Conservation (phyloP, 352 stramenopile species). For the Poterioochromonas sp. region DNA sequence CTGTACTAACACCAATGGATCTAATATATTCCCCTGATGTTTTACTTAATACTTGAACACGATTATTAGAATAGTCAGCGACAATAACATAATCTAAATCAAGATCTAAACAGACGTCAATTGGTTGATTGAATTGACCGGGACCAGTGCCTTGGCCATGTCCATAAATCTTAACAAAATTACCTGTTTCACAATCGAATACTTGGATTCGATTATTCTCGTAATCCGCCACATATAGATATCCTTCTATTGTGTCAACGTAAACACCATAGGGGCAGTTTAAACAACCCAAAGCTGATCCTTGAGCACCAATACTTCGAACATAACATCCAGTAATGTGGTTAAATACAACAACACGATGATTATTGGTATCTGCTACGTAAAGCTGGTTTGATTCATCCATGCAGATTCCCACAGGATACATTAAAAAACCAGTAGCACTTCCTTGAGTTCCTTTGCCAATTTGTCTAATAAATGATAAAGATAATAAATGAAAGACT, state of each 20-base stretch:
- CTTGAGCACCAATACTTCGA: slow-evolving; percentile 9
- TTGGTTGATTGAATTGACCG: slow-evolving; percentile 13
- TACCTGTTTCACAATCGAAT: neutral
- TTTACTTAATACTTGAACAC: slow-evolving; percentile 19
- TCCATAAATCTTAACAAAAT: slow-evolving; percentile 13
- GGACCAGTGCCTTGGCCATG: neutral
- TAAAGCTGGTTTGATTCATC: neutral
- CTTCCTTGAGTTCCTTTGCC: slow-evolving; percentile 21
- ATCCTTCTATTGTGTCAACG: neutral
- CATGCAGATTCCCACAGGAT: slow-evolving; percentile 16
- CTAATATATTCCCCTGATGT: neutral
- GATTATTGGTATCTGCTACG: slow-evolving; percentile 23
- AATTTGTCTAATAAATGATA: slow-evolving; percentile 16
- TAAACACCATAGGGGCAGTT: slow-evolving; percentile 22
- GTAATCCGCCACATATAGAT: slow-evolving; percentile 14
- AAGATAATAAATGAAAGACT: slow-evolving; percentile 15
- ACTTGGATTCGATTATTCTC: slow-evolving; percentile 26
- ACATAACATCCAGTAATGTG: neutral
- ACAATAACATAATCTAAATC: slow-evolving; percentile 6
- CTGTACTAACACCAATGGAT: neutral
- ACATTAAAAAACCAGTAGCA: neutral
- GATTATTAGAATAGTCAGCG: slow-evolving; percentile 23
- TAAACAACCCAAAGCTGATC: neutral
- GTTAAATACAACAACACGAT: slow-evolving; percentile 25
- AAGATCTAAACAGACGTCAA: slow-evolving; percentile 12